Evolutionary conservation across 2,329 filamentous ascomycete genomes (phyloP).

Genomic region (Sporothrix sp.): DNA sequence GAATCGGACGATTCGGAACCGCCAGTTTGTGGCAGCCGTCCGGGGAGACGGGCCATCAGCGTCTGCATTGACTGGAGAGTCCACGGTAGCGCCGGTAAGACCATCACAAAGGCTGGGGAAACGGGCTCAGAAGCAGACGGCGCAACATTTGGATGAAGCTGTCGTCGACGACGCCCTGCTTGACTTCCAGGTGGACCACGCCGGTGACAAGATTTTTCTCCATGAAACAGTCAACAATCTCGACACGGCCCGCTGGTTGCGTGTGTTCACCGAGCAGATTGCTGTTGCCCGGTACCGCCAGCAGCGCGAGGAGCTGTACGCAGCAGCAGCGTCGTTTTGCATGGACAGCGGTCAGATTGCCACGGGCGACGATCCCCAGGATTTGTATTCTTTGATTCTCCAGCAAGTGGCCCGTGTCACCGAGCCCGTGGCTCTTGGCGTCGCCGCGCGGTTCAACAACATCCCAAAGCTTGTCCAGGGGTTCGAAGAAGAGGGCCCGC

Average conservation of each 20-base stretch:
- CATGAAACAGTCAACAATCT: slow-evolving; percentile 53
- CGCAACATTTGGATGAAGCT: slow-evolving; percentile 54
- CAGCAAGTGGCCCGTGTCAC: slow-evolving; percentile 66
- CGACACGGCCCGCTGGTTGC: slow-evolving; percentile 65
- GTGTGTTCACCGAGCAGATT: slow-evolving; percentile 67
- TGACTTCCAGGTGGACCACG: slow-evolving; percentile 51
- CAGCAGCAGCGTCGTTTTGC: slow-evolving; percentile 56
- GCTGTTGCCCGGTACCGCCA: slow-evolving; percentile 64
- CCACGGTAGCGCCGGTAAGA: not conserved
- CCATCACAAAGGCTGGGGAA: slow-evolving; percentile 16
- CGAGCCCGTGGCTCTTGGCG: slow-evolving; percentile 59
- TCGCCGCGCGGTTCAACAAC: slow-evolving; percentile 50
- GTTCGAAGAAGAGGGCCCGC: slow-evolving; percentile 48
- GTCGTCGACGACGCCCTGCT: slow-evolving; percentile 61
- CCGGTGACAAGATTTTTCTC: slow-evolving; percentile 40
- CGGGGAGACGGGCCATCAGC: slow-evolving; percentile 26
- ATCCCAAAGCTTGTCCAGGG: slow-evolving; percentile 49
- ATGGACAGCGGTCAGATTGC: slow-evolving; percentile 72
- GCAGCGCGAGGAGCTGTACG: slow-evolving; percentile 37
- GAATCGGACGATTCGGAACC: slow-evolving; percentile 56
- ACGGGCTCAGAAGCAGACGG: slow-evolving; percentile 32
- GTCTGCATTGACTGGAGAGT: not conserved
- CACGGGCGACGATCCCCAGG: slow-evolving; percentile 52
- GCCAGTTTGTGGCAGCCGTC: slow-evolving; percentile 57
- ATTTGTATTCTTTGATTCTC: slow-evolving; percentile 66